Base-by-base conservation (phyloP, 2,329 filamentous ascomycete genomes). In the Sphaerulina vaccinii region DNA sequence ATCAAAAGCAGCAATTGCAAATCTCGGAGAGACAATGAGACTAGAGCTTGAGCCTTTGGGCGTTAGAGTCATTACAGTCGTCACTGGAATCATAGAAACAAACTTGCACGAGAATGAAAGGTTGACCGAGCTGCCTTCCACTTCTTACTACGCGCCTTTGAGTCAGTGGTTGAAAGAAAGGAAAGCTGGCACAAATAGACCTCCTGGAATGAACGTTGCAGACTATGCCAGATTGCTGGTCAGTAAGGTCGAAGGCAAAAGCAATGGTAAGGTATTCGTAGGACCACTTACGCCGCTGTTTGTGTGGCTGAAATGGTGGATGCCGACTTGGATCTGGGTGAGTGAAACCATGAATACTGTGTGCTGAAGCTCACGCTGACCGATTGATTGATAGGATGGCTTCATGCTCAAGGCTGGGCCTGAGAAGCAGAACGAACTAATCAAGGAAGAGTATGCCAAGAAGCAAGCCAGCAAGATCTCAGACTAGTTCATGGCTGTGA, bases 31-130 rank as follows among this genome's bases (percentile, higher is more conserved):
- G 43, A 55, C 54, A 1, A 43, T 65, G 40, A 54, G 61, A 15
- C 19, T 65, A 3, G 64, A 65, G 47, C 24, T 65, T 5, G 50
- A 44, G 8, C 61, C 61, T 3, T 49, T 66, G 1, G 61, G 58
- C 5, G 55, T 66, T 15, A 47, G 51, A 23, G 63, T 65, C 10
- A 49, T 65, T 8, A 63, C 61, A 2, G 39, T 57, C 18, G 61
- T 65, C 35, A 53, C 54, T 1, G 57, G 57, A n/a, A 52, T 52
- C 37, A 46, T 57, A 29, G 57, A 60, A 29, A 58, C 55, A 8
- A 58, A 56, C 13, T 43, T 58, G 5, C 54, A 58, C 33, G 37
- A 21, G 10, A 58, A 56, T 24, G 56, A 53, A 36, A 40, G 35
- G 22, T 19, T 42, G 13, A 39, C 52, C 15, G 48, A 46, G 11